Evolutionary conservation across 2,329 filamentous ascomycete species (phyloP).

Genomic region (Phaeosphaeriaceae sp.): DNA sequence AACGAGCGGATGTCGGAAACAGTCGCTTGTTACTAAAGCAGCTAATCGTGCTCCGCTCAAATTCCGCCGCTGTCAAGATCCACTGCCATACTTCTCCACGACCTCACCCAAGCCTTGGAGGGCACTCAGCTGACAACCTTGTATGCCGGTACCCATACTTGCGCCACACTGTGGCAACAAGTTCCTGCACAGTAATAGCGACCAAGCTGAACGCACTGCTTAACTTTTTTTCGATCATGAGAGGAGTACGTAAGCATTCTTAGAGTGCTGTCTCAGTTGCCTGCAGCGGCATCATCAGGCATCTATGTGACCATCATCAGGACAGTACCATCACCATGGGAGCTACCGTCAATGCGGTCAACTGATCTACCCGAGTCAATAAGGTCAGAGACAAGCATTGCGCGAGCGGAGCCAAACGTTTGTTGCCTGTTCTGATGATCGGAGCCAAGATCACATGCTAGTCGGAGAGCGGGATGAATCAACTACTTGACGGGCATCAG

Average conservation of each 20-base stretch:
- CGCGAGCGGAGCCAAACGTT: not conserved
- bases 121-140: constrained; percentile 8
- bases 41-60: constrained; percentile 15
- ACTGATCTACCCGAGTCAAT: not conserved
- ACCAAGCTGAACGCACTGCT: not conserved
- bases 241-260: not conserved
- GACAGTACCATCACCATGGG: not conserved
- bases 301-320: not conserved
- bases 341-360: not conserved
- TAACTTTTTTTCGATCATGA: not conserved
- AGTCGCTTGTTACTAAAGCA: constrained; percentile 18
- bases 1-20: constrained; percentile 24
- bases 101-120: constrained; percentile 18
- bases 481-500: not conserved
- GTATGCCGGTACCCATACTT: constrained; percentile 10
- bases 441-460: not conserved
- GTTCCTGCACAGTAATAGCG: not conserved
- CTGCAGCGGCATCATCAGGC: not conserved
- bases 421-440: not conserved
- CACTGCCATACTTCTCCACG: not conserved
- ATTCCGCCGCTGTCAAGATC: not conserved
- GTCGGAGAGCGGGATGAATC: not conserved
- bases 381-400: not conserved
- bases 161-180: constrained; percentile 13
- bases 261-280: not conserved